Evolutionary conservation across 208 protist genomes (phyloP).

Genomic region (Acanthamoeba healyi): DNA sequence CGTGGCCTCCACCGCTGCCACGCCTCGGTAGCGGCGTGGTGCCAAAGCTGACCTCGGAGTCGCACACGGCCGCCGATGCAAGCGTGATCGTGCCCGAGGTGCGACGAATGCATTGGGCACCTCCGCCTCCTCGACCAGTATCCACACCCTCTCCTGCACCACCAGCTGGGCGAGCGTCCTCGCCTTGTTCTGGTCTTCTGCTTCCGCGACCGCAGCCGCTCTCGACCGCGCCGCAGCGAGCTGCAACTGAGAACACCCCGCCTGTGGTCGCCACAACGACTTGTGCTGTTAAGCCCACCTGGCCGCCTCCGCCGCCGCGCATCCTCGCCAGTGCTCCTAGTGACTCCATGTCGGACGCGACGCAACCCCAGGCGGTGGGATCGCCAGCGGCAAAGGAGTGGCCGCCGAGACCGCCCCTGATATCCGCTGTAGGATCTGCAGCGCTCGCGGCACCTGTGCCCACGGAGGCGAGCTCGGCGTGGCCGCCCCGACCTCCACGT

Average conservation of each 20-base stretch:
- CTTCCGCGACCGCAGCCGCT: not conserved
- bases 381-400: not conserved
- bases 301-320: not conserved
- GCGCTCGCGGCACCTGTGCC: not conserved
- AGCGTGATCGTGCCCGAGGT: too few species aligned
- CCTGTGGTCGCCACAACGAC: not conserved
- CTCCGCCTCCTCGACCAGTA: not conserved
- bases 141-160: not conserved
- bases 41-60: not conserved
- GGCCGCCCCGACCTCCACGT: slow-evolving; percentile 10
- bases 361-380: not conserved
- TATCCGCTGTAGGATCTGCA: too few species aligned
- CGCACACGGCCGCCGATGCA: not conserved
- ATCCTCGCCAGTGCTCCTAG: not conserved
- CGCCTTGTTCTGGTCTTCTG: not conserved
- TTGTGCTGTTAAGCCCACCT: not conserved
- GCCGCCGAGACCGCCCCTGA: too few species aligned
- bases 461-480: not conserved
- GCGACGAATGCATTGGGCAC: not conserved
- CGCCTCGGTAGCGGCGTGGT: not conserved
- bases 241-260: not conserved
- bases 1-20: not conserved
- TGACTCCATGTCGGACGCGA: too few species aligned
- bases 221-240: not conserved
- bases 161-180: not conserved